phyloP scores from a whole-genome alignment of 164 flowering plant species.

The Vitis rupestris region DNA sequence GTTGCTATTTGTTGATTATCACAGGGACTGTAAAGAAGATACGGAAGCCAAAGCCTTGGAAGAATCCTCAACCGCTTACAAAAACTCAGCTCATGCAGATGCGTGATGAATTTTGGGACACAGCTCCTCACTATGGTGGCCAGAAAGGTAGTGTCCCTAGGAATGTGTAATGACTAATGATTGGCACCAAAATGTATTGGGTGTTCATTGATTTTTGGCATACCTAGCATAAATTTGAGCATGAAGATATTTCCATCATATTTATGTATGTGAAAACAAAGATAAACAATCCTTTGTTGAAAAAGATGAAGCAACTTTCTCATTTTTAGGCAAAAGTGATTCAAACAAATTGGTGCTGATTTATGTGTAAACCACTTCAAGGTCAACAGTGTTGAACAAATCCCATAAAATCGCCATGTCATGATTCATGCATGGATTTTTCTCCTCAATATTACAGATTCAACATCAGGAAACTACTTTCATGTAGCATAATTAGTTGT shows the following conservation, averaged over 20 bases:
- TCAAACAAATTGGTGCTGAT: too few species aligned
- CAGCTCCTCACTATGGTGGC: conserved; percentile 96
- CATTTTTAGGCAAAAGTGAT: too few species aligned
- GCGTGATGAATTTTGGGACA: conserved; percentile 97
- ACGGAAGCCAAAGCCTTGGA: conserved; percentile 90
- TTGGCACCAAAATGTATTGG: not conserved
- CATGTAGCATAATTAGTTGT: too few species aligned
- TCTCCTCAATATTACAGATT: too few species aligned
- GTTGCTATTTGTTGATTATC: not conserved
- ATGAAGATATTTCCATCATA: not conserved
- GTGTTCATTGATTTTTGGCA: not conserved
- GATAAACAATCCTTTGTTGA: not conserved
- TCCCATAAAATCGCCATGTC: too few species aligned
- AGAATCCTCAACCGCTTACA: conserved; percentile 76
- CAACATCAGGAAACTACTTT: too few species aligned
- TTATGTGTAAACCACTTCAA: too few species aligned
- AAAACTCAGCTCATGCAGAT: conserved; percentile 69
- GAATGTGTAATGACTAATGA: not conserved
- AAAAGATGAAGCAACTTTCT: too few species aligned
- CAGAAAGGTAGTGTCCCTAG: conserved; percentile 31
- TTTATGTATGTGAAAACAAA: not conserved
- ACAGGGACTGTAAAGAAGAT: conserved; percentile 61
- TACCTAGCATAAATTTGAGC: not conserved
- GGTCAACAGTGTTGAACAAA: too few species aligned
- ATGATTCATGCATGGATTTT: too few species aligned